These are phyloP conservation scores for Capsicum pubescens DNA, from an alignment of 257 asterid species.

Conservation along the genomic window DNA sequence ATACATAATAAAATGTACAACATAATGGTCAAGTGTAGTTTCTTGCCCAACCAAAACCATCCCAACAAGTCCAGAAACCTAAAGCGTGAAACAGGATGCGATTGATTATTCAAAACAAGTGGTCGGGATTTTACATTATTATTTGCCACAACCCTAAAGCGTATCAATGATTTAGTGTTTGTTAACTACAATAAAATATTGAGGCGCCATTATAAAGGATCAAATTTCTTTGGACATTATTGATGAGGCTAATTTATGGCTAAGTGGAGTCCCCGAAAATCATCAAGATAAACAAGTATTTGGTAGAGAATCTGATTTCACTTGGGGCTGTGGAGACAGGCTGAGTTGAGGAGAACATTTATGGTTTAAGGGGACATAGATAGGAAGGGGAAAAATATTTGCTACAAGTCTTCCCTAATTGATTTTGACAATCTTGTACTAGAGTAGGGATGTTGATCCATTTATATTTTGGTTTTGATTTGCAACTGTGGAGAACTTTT, in stretches of 20 bases:
- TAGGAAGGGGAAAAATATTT: background rate
- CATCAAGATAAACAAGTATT: conserved; percentile 7
- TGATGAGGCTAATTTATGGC: conserved; percentile 5
- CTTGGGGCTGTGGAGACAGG: background rate
- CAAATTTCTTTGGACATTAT: background rate
- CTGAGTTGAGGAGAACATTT: background rate
- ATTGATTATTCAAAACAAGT: background rate
- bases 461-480: conserved; percentile 21
- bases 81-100: background rate
- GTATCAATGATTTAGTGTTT: background rate
- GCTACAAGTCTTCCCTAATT: background rate
- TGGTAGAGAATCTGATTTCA: background rate
- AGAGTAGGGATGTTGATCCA: conserved; percentile 5
- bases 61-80: too few relatives aligned
- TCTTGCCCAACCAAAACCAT: too few relatives aligned
- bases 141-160: background rate
- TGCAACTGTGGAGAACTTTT: background rate
- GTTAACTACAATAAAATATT: background rate
- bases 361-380: background rate
- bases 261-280: background rate
- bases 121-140: background rate
- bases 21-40: too few relatives aligned
- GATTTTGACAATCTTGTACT: background rate
- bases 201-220: background rate
- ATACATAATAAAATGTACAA: too few relatives aligned